Base-by-base conservation (phyloP, 805 yeast genomes). In the Teunomyces funiuensis region DNA sequence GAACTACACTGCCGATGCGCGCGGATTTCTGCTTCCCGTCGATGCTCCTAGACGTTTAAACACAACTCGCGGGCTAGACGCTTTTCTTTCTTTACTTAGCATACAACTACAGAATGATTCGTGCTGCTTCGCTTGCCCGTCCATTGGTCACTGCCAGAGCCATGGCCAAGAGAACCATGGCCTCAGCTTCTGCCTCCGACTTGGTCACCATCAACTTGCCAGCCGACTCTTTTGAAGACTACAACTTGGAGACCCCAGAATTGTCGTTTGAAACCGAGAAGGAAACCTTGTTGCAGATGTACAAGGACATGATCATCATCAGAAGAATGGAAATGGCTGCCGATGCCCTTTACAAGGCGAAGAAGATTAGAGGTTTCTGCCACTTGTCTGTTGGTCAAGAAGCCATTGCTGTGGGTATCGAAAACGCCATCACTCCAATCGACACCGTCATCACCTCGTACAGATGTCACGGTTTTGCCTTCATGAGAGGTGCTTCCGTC, bases 241-340 rank as follows among this genome's bases (percentile, higher is more conserved):
- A 89, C 76, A 73, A 83, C 69, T 64, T 93, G 52, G 83, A 77
- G 18, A 58, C 57, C 22, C 97, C 97, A 40, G 77, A 77, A 37
- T 72, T 85, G 58, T 68, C 73, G 40, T 84, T 85, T 64, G 83
- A 83, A 68, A 85, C 96, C 43, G 82, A 87, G 57, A 89, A 88
- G 77, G 76, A 79, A 39, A 77, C 83, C 42, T 70, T 93, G 56
- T 74, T 93, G 59, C 82, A 89, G 62, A 88, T 93, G 97, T 93
- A 90, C 81, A 86, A 88, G 73, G 96, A 91, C 65, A 90, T 93
- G 98, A 81, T 85, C 53, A 71, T 84, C 53, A 82, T 91, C 64
- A 83, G 96, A 79, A 86, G 99, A 73, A 83, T 93, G 93, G 99
- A 93, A 76, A 91, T 93, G 96, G 95, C 97, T 30, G 82, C 98